phyloP scores from a whole-genome alignment of 192 early-diverging fungal species.

The Diversispora epigaea region DNA sequence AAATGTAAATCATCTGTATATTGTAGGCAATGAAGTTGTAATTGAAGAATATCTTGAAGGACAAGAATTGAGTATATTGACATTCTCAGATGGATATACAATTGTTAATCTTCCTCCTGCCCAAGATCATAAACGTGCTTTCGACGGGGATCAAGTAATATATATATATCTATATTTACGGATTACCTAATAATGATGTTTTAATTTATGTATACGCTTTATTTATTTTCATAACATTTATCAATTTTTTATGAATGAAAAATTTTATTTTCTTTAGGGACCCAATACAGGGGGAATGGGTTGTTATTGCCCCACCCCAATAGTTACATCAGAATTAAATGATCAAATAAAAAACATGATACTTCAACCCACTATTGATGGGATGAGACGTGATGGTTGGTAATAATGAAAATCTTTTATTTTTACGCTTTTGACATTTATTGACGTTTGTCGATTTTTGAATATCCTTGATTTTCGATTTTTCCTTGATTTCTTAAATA shows the following conservation, averaged over 20 bases:
- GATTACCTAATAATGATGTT: not conserved
- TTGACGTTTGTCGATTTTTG: no score
- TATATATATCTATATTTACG: not conserved
- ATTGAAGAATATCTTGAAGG: slow-evolving; percentile 94
- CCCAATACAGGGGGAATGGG: slow-evolving; percentile 99
- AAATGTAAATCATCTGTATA: not conserved
- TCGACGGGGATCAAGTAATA: slow-evolving; percentile 72
- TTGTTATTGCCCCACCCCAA: slow-evolving; percentile 93
- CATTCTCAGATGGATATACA: slow-evolving; percentile 95
- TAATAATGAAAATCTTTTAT: not conserved
- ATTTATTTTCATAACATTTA: not conserved
- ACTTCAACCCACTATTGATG: slow-evolving; percentile 90
- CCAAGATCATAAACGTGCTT: slow-evolving; percentile 98
- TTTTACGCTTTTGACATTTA: no score
- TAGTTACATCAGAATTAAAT: slow-evolving; percentile 78
- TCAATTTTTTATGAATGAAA: no score
- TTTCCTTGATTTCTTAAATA: no score
- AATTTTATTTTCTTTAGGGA: slow-evolving; percentile 49
- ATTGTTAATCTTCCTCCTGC: slow-evolving; percentile 86
- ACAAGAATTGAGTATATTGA: slow-evolving; percentile 89
- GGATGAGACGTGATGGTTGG: slow-evolving; percentile 92
- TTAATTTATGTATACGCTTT: not conserved
- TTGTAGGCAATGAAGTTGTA: slow-evolving; percentile 75
- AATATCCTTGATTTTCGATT: no score
- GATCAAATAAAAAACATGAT: slow-evolving; percentile 71